Percentiles rank a stretch among this genome's conserved stretches.
Evolutionary conservation across 2,329 filamentous ascomycete species (phyloP).

Genomic region (Colletotrichum sp.): DNA sequence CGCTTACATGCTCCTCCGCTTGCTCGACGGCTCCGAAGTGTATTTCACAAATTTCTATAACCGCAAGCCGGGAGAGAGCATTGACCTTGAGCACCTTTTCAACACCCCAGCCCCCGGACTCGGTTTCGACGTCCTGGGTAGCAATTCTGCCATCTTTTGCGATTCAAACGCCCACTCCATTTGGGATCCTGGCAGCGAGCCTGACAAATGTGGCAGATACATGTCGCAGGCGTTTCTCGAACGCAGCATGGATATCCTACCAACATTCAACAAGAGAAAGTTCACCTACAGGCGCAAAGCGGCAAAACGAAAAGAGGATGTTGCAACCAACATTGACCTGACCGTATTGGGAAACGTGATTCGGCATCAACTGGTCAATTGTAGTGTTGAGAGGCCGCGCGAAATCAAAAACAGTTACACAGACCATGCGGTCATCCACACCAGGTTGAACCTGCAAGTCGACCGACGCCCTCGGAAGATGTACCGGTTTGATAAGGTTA

Average conservation of each 20-base stretch:
- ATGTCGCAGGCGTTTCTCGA: not conserved
- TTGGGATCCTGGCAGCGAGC: not conserved
- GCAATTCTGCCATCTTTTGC: not conserved
- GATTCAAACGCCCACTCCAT: not conserved
- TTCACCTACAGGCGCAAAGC: not conserved
- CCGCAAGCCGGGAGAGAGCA: not conserved
- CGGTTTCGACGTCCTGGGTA: not conserved
- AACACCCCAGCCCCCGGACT: not conserved
- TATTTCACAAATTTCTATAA: not conserved
- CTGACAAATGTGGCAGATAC: not conserved
- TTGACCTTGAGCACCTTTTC: not conserved
- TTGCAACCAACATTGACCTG: not conserved
- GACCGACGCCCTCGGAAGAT: not conserved
- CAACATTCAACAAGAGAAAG: not conserved
- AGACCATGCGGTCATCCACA: not conserved
- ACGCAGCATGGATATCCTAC: not conserved
- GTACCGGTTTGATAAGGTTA: not conserved
- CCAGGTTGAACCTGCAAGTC: fast-evolving
- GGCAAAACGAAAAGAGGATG: fast-evolving
- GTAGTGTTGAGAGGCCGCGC: not conserved
- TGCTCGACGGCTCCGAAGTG: not conserved
- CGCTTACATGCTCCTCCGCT: not conserved
- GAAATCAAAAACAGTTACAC: not conserved
- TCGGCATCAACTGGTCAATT: not conserved
- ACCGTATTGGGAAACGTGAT: not conserved